Evolutionary conservation across 1,284 basidiomycete genomes (phyloP), one percentile per base, ranked within the genome.

Genomic region (Cerrena zonata): DNA sequence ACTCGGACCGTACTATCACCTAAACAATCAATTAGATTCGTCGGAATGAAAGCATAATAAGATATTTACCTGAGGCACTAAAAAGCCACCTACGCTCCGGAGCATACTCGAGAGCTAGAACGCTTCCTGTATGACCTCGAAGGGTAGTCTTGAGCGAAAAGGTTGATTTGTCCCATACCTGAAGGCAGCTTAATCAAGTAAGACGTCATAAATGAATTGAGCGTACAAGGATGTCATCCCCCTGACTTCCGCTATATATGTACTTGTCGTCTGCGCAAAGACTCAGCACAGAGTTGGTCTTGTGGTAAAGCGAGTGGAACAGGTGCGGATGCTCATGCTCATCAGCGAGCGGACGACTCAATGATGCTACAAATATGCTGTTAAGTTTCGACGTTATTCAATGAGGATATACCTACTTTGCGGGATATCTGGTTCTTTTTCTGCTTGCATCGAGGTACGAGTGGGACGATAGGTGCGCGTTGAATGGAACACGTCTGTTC

Each of bases 1-100:
- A 91, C 90, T 59, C 91, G 73, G 36, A 94, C 77, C 5, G 89
- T 93, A 54, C 90, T 89, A 55, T 94, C 91, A 23, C 89, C 91
- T 91, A 39, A 18, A 39, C n/a, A 55, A 15, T 34, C 47, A 45
- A 47, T n/a, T 13, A 34, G 22, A 34, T 49, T n/a, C n/a, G n/a
- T n/a, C 13, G 50, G 19, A 51, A 48, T 54, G 34, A 18, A 27
- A n/a, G n/a, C 11, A 50, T 46, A 23, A 52, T 13, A 47, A 24
- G 2, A 21, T 13, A 59, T 76, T 45, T 61, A 85, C 86, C 82
- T 40, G 86, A 88, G 10, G 90, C 85, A 56, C 89, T 92, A 60
- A 96, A 88, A 21, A 95, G 68, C 92, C 93, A 95, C 38, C 78
- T 73, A 58, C 80, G 83, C 47, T 89, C 86, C 41, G 79, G 68